Evolutionary conservation across 768 basidiomycete species (phyloP), one percentile per base, ranked within the genome.

Genomic region (Lactifluus volemus): DNA sequence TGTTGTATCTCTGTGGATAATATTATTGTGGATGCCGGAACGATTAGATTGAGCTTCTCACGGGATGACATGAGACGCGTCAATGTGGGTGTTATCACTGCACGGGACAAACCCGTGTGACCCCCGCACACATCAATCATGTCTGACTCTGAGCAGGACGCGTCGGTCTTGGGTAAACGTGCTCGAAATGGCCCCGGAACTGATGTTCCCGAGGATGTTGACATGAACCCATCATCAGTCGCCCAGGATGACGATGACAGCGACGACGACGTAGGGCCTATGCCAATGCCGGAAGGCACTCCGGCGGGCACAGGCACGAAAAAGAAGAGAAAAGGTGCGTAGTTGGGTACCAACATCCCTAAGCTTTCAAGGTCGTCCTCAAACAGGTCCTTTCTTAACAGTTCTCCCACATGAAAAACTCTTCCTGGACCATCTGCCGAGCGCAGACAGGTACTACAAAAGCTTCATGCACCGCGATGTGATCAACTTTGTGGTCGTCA

Each of bases 391-490:
- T 3, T 38, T 21, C 30, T 34, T 54, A 7, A 32, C 71, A 98
- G 94, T 96, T 47, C 81, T 98, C 7, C 93, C 89, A 0, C 94
- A 98, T 72, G 97, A 98, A 77, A 81, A 84, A 66, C 78, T 98
- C 17, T 98, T 90, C 75, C 79, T 99, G 49, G 92, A 93, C 42
- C 92, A 96, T 74, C 76, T 99, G 19, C 97, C 97, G 1, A 84
- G 84, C 67, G 82, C 92, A 55, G 92, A 98, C 73, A 85, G 97
- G 66, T 99, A 99, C 76, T 88, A 85, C 77, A 94, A 95, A 76
- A 94, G 90, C 61, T 98, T 98, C 75, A 98, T 99, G 97, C 97
- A 99, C 72, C 78, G 94, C 53, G 96, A 98, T 65, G 82, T 84
- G 39, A 79, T 98, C 63, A 96, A 93, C 70, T 95, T 90, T 66